Base-by-base conservation (phyloP, 352 stramenopile species). In the Thraustochytrium sp. region DNA sequence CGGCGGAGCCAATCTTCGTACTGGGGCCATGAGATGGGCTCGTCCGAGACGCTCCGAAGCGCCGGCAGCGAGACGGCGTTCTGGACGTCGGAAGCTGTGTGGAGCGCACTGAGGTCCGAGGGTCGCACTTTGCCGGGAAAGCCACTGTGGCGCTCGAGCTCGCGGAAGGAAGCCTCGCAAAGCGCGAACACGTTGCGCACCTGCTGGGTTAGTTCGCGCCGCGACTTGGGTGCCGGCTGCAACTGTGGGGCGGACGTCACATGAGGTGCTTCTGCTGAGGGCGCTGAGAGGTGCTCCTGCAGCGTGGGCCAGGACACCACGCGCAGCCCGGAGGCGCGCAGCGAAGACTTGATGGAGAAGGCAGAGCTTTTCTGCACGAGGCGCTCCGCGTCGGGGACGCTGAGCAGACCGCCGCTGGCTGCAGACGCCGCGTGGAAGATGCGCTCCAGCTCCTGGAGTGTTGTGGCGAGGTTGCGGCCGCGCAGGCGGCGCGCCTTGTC, bases 271-370 rank as follows among this genome's bases (percentile, higher is more conserved):
- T n/a, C 36, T 46, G 23, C 62, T 55, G 5, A 16, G 49, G 34
- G 48, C 23, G 26, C 26, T 18, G 29, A 11, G 21, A 80, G 51
- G 38, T 61, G 53, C 46, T 80, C 68, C n/a, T 40, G 21, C 9
- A 80, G 36, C 0, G 68, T 80, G 16, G 38, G 21, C 68, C 68
- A 80, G 0, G 68, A 61, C 13, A 80, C 53, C 13, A 80, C 40
- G 11, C 31, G 8, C 8, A 55, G 29, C 18, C 65, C 65, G 13
- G 26, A 1, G 13, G 23, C 31, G 23, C 2, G 38, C 18, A 75
- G 40, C 18, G 62, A 51, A 26, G 62, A 21, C 38, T 36, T 5
- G 8, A 75, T 3, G 8, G 11, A 34, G 26, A 48, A 54, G 11
- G 8, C n/a, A 31, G 62, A 54, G 11, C 31, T 11, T 53, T 55